These are phyloP conservation scores for Candida endomychidarum DNA, from an alignment of 805 yeast species.

Conservation along the genomic window DNA sequence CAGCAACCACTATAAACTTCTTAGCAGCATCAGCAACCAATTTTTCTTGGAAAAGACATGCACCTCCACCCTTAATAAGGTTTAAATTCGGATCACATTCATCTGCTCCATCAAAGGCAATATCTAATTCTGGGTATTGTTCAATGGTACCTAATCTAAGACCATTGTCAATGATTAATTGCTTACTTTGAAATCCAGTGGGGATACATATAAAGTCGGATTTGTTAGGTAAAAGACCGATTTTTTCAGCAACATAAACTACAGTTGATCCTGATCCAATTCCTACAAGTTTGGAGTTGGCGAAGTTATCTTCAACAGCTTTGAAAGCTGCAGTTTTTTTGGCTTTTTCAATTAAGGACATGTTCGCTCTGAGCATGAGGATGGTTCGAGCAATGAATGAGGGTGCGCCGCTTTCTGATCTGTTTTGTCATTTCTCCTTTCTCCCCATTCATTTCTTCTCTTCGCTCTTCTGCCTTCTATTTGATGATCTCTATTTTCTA, in stretches of 20 bases:
- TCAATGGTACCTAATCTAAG: slow-evolving; percentile 78
- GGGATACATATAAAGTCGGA: slow-evolving; percentile 75
- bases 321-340: slow-evolving; percentile 85
- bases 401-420: no score
- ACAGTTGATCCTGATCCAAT: slow-evolving; percentile 98
- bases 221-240: slow-evolving; percentile 66
- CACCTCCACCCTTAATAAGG: slow-evolving; percentile 98
- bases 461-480: no score
- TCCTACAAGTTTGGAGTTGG: slow-evolving; percentile 73
- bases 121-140: slow-evolving; percentile 77
- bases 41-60: slow-evolving; percentile 95
- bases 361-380: no score
- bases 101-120: slow-evolving; percentile 98
- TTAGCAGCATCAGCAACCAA: slow-evolving; percentile 80
- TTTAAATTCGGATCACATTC: slow-evolving; percentile 80
- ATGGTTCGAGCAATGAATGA: no score
- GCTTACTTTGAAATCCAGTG: slow-evolving; percentile 94
- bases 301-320: slow-evolving; percentile 87
- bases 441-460: no score
- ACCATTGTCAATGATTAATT: slow-evolving; percentile 79
- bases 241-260: slow-evolving; percentile 92
- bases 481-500: no score
- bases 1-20: slow-evolving; percentile 86
- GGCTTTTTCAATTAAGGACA: slow-evolving; percentile 64
- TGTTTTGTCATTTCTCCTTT: no score